A percentile compares a stretch with the other conserved stretches of the same genome.
Evolutionary conservation across 2,329 filamentous ascomycete species (phyloP).

Genomic region (Chaetomium globosum): DNA sequence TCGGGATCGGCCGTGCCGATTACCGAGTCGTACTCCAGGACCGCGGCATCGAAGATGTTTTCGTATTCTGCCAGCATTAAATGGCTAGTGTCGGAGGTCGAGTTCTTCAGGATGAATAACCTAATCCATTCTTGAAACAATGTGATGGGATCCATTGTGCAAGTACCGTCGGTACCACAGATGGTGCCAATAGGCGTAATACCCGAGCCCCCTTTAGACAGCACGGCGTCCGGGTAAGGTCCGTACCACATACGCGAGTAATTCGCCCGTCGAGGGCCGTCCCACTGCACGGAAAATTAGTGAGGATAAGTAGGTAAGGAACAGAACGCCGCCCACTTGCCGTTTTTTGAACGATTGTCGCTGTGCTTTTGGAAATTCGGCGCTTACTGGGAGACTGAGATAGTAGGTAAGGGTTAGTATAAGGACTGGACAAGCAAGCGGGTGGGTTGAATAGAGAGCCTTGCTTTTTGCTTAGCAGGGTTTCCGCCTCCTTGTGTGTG

Average conservation of each 20-base stretch:
- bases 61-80: background rate
- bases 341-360: background rate
- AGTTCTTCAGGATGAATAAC: background rate
- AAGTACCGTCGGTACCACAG: background rate
- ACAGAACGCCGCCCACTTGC: background rate
- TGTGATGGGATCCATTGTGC: background rate
- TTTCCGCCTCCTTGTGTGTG: background rate
- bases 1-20: slow-evolving; percentile 45
- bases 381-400: background rate
- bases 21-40: slow-evolving; percentile 17
- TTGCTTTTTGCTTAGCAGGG: background rate
- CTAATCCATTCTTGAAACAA: background rate
- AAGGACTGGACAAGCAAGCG: too few species aligned
- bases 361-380: background rate
- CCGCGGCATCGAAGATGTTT: background rate
- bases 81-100: background rate
- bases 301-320: background rate
- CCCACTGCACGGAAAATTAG: background rate
- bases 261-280: background rate
- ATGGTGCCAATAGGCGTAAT: background rate
- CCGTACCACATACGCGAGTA: background rate
- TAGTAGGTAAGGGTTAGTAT: too few species aligned
- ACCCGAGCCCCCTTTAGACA: background rate
- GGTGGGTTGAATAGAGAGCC: background rate
- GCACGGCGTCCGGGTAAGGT: background rate